Conservation (phyloP, 352 stramenopile species). For the Lagenidium sp. region DNA sequence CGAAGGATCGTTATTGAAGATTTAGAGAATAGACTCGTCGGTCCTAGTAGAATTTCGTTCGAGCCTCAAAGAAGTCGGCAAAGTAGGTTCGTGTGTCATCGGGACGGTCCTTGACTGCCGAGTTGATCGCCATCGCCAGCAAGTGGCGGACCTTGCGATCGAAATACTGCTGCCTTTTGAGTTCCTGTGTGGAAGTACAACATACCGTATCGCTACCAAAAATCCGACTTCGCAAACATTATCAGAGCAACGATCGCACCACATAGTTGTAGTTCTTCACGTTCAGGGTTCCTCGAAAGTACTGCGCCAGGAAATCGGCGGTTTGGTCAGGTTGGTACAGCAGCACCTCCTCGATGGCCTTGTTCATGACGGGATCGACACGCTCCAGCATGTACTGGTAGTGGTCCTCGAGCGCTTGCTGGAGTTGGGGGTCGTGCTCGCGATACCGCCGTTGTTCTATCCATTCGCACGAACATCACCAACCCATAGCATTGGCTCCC, state of each 20-base stretch:
- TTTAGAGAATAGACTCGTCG: neutral
- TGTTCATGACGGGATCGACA: slow-evolving; percentile 47
- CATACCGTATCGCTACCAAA: neutral
- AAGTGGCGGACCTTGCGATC: slow-evolving; percentile 71
- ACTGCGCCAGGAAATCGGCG: slow-evolving; percentile 58
- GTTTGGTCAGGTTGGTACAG: slow-evolving; percentile 70
- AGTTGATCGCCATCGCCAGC: slow-evolving; percentile 51
- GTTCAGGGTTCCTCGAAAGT: slow-evolving; percentile 55
- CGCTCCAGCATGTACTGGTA: slow-evolving; percentile 71
- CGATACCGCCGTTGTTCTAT: slow-evolving; percentile 58
- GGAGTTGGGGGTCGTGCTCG: slow-evolving; percentile 38
- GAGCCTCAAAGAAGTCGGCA: slow-evolving; percentile 57
- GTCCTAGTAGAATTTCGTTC: slow-evolving; percentile 69
- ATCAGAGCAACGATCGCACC: slow-evolving; percentile 14
- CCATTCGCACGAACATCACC: neutral
- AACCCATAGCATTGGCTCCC: neutral
- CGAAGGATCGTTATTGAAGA: slow-evolving; percentile 7
- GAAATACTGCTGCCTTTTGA: slow-evolving; percentile 62
- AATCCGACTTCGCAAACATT: neutral
- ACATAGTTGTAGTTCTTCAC: slow-evolving; percentile 68
- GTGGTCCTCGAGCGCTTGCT: slow-evolving; percentile 33
- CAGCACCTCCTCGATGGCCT: slow-evolving; percentile 56
- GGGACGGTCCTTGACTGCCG: slow-evolving; percentile 50
- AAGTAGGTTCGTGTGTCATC: slow-evolving; percentile 38
- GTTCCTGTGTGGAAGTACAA: slow-evolving; percentile 24